Evolutionary conservation across 1,139 yeast genomes (phyloP).

Genomic region (Blastobotrys illinoisensis): DNA sequence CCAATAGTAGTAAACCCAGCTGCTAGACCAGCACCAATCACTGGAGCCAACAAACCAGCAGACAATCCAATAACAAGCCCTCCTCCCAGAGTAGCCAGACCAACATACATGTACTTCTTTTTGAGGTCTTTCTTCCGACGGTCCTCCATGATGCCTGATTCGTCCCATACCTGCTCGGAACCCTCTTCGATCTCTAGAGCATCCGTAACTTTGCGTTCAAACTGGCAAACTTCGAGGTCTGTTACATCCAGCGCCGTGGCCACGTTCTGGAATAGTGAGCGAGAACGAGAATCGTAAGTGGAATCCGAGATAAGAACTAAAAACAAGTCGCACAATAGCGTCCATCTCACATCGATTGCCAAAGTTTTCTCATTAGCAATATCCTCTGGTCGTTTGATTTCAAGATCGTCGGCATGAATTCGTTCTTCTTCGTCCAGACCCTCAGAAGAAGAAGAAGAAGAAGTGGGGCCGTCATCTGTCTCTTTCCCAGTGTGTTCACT

Average conservation of each 20-base stretch:
- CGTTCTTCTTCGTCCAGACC: slow-evolving; percentile 6
- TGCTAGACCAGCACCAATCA: slow-evolving; percentile 96
- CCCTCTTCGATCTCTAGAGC: slow-evolving; percentile 82
- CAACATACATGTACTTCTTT: slow-evolving; percentile 78
- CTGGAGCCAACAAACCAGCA: slow-evolving; percentile 94
- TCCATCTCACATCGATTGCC: slow-evolving; percentile 85
- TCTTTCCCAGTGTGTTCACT: slow-evolving; percentile 1
- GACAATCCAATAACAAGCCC: slow-evolving; percentile 89
- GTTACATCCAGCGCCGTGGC: slow-evolving; percentile 56
- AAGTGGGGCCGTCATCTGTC: slow-evolving; percentile 3
- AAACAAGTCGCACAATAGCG: slow-evolving; percentile 84
- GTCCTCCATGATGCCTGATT: slow-evolving; percentile 60
- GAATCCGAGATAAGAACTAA: slow-evolving; percentile 77
- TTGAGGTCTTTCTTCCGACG: slow-evolving; percentile 61
- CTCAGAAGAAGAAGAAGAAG: neutral
- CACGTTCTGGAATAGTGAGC: slow-evolving; percentile 65
- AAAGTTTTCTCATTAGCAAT: slow-evolving; percentile 36
- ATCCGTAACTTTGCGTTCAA: slow-evolving; percentile 86
- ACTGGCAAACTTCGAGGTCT: slow-evolving; percentile 68
- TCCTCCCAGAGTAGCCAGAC: slow-evolving; percentile 96
- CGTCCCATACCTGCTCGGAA: slow-evolving; percentile 68
- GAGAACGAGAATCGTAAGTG: slow-evolving; percentile 81
- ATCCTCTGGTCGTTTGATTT: slow-evolving; percentile 34
- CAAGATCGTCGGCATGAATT: slow-evolving; percentile 12
- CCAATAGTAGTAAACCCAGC: slow-evolving; percentile 97